Base-by-base conservation (phyloP, 495 filamentous ascomycete species). In the Hypoxylon fragiforme region DNA sequence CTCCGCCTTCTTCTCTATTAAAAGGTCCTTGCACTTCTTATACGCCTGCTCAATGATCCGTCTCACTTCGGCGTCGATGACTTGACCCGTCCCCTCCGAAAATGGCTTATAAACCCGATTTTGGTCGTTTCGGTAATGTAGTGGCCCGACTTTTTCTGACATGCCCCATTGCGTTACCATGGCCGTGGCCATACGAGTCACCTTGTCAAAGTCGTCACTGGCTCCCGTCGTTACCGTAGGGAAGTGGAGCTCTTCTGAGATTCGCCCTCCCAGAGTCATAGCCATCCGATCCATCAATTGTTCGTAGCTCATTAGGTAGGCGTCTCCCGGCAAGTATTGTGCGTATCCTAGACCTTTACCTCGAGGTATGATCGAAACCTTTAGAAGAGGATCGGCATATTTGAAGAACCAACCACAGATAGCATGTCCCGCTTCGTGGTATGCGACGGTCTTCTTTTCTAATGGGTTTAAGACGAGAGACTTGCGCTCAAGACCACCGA, bases 231-330 rank as follows among this genome's bases (percentile, higher is more conserved):
- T 98, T 16, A 98, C 92, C 7, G 89, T 96, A 18, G 92, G 87
- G 70, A 97, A 98, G 72, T 97, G 91, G 3, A 98, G 67, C 71
- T 98, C 94, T 72, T 98, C 94, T 30, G 86, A 91, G 32, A 98
- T 88, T 55, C 94, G 87, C 2, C 94, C 94, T 60, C 89, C 94
- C 31, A 98, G 83, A 13, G 94, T 96, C 94, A 98, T 98, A 54
- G 95, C 94, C 95, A 98, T 98, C 52, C 95, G 90, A 71, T 98
- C 94, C 92, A 97, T 97, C 19, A 98, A 76, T 75, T 98, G 94
- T 70, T 92, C 86, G 57, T 89, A 85, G 57, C 84, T 96, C 91
- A 98, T 89, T 44, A 97, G 81, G 70, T 97, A 97, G 19, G 88
- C 88, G 66, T 98, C 94, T 22, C 86, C 83, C 2, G 94, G 94